These are phyloP conservation scores for Talaromyces sp. DNA, from an alignment of 2,329 filamentous ascomycete species.

Conservation along the genomic window DNA sequence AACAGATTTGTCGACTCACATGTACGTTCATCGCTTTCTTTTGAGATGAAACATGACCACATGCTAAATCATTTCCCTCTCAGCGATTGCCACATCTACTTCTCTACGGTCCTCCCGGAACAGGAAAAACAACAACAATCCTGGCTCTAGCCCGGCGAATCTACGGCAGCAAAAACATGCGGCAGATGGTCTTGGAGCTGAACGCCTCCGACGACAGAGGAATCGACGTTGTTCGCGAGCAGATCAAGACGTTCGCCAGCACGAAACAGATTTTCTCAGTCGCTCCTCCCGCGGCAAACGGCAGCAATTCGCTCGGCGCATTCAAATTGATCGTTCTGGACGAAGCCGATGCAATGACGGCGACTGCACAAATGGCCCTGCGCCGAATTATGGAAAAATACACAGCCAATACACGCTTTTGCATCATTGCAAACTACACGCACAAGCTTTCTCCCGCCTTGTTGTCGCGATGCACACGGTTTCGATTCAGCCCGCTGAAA, in stretches of 20 bases:
- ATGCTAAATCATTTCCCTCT: not conserved
- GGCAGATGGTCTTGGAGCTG: slow-evolving; percentile 96
- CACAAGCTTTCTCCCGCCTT: slow-evolving; percentile 94
- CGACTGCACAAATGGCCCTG: slow-evolving; percentile 94
- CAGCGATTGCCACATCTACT: slow-evolving; percentile 86
- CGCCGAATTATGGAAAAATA: slow-evolving; percentile 99
- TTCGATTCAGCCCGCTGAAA: slow-evolving; percentile 90
- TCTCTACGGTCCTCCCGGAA: slow-evolving; percentile 92
- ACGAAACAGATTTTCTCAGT: slow-evolving; percentile 96
- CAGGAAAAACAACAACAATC: slow-evolving; percentile 95
- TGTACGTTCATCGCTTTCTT: slow-evolving; percentile 32
- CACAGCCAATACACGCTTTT: slow-evolving; percentile 94
- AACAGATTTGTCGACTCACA: slow-evolving; percentile 97
- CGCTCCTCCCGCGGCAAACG: slow-evolving; percentile 34
- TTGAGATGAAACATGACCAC: no score
- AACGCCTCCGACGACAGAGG: slow-evolving; percentile 96
- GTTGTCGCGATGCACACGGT: slow-evolving; percentile 87
- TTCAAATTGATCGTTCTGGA: slow-evolving; percentile 98
- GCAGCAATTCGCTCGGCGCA: slow-evolving; percentile 54
- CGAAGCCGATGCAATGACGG: slow-evolving; percentile 99
- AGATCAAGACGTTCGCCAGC: slow-evolving; percentile 98
- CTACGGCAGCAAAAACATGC: slow-evolving; percentile 86
- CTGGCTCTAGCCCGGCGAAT: slow-evolving; percentile 88
- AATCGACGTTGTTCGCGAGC: slow-evolving; percentile 95
- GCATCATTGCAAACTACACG: slow-evolving; percentile 97